phyloP scores from a whole-genome alignment of 2,329 filamentous ascomycete genomes.

The Salinomyces thailandicus region DNA sequence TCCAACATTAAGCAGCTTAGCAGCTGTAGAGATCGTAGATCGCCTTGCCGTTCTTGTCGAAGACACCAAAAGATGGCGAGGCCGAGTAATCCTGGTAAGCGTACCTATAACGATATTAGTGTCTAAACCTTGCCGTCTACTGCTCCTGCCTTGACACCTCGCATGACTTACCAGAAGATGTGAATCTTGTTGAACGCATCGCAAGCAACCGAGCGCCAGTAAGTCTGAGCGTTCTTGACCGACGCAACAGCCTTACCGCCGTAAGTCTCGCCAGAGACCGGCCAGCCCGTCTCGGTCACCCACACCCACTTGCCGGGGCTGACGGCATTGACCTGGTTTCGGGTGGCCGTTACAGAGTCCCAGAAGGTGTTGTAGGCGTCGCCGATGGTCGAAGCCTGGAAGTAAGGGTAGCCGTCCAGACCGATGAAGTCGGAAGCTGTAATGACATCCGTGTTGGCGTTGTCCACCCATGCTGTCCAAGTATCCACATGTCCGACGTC shows the following conservation, averaged over 20 bases:
- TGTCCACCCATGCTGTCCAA: conserved; percentile 41
- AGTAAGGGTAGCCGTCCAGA: conserved; percentile 55
- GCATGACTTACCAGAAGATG: conserved; percentile 9
- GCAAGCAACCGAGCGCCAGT: conserved; percentile 55
- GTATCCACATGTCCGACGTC: conserved; percentile 59
- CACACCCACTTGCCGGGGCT: conserved; percentile 16
- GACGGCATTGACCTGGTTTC: conserved; percentile 36
- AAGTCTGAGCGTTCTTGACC: conserved; percentile 50
- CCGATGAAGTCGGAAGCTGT: conserved; percentile 55
- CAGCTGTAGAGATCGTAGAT: conserved; percentile 19
- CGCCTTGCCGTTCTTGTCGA: conserved; percentile 24
- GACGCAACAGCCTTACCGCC: conserved; percentile 47
- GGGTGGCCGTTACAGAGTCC: conserved; percentile 26
- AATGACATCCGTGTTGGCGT: conserved; percentile 49
- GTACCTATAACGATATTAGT: conserved; percentile 28
- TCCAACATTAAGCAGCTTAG: not conserved
- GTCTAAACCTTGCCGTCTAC: not conserved
- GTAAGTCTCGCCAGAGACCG: conserved; percentile 43
- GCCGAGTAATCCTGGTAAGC: conserved; percentile 45
- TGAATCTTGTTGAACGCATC: conserved; percentile 39
- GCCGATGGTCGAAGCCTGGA: conserved; percentile 49
- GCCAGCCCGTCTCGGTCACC: conserved; percentile 53
- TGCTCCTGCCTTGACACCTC: no score
- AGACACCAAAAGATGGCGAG: conserved; percentile 31
- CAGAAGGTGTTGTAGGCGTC: conserved; percentile 47